phyloP scores from a whole-genome alignment of 2,329 filamentous ascomycete genomes.

The Colletotrichum higginsianum region DNA sequence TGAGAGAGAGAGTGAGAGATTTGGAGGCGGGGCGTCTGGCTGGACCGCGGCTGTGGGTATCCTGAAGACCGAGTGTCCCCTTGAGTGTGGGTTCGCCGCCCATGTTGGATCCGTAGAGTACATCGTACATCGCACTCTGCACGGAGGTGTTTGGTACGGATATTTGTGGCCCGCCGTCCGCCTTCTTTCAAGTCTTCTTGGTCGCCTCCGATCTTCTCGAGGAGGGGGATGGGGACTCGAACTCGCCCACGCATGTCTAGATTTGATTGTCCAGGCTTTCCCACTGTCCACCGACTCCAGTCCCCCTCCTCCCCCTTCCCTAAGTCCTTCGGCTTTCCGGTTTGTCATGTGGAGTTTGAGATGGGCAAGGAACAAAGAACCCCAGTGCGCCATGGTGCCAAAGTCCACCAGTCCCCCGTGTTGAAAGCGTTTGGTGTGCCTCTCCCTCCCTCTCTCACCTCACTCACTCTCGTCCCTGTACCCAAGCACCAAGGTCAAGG shows the following conservation, averaged over 20 bases:
- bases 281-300: background rate
- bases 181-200: slow-evolving; percentile 14
- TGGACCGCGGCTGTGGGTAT: slow-evolving; percentile 40
- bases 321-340: slow-evolving; percentile 2
- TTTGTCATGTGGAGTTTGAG: slow-evolving; percentile 16
- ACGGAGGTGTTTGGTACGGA: too few species aligned
- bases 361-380: slow-evolving; percentile 33
- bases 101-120: background rate
- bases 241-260: background rate
- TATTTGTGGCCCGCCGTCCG: background rate
- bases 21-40: slow-evolving; percentile 36
- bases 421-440: too few species aligned
- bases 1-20: slow-evolving; percentile 5
- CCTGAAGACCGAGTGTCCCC: background rate
- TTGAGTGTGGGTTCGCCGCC: slow-evolving; percentile 8
- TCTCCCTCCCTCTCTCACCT: too few species aligned
- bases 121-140: too few species aligned
- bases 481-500: background rate
- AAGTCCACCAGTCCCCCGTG: slow-evolving; percentile 13
- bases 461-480: too few species aligned
- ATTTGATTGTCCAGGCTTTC: too few species aligned
- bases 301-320: background rate
- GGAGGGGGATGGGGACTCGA: background rate
- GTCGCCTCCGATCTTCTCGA: background rate
- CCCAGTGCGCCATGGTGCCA: slow-evolving; percentile 15